Evolutionary conservation across 208 protist species (phyloP).

Genomic region (Trypanosoma mega): DNA sequence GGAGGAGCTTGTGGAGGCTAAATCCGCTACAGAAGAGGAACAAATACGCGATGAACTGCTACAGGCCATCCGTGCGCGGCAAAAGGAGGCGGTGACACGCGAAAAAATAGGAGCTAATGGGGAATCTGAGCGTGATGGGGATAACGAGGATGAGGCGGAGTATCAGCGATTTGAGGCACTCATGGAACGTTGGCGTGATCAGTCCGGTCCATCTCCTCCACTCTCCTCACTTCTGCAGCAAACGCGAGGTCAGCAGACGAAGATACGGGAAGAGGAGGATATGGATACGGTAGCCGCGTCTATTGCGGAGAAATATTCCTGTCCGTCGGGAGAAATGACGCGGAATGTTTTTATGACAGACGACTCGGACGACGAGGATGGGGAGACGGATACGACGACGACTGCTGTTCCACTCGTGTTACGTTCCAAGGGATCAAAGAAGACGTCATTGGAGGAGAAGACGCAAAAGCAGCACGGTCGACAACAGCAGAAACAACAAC

Average conservation of each 20-base stretch:
- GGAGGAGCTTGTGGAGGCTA: slow-evolving; percentile 59
- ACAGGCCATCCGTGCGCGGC: slow-evolving; percentile 18
- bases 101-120: neutral
- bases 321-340: neutral
- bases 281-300: slow-evolving; percentile 12
- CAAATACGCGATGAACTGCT: slow-evolving; percentile 41
- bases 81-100: neutral
- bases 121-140: neutral
- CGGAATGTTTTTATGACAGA: slow-evolving; percentile 26
- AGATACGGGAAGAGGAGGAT: neutral
- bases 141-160: slow-evolving; percentile 21
- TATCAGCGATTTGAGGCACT: slow-evolving; percentile 36
- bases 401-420: neutral
- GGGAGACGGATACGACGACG: neutral
- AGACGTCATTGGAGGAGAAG: no score
- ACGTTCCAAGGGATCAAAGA: no score
- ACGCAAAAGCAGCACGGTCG: neutral
- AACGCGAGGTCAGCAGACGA: neutral
- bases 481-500: neutral
- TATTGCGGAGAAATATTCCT: slow-evolving; percentile 19
- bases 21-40: slow-evolving; percentile 32
- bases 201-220: no score
- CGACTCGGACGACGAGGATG: slow-evolving; percentile 2
- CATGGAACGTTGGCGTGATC: slow-evolving; percentile 20
- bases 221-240: no score